phyloP scores from a whole-genome alignment of 139 green algal genomes.

The Raphidocelis subcapitata region DNA sequence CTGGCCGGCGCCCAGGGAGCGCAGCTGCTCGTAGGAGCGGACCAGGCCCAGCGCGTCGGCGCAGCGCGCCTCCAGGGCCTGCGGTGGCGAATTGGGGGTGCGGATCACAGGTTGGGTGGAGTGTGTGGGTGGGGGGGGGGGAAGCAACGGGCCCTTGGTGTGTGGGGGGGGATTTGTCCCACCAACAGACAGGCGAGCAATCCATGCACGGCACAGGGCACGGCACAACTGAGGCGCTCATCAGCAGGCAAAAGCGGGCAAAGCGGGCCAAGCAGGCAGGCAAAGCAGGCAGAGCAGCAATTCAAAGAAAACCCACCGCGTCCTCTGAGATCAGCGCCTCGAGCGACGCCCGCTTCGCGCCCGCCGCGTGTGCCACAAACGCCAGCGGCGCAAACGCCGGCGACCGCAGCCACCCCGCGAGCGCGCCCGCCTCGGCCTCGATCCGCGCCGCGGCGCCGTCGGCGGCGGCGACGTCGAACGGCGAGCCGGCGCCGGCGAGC shows the following conservation, averaged over 20 bases:
- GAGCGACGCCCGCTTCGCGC: neutral
- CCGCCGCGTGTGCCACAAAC: slow-evolving; percentile 26
- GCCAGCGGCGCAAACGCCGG: slow-evolving; percentile 41
- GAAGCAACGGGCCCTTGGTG: too few species aligned
- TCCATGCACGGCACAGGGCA: too few species aligned
- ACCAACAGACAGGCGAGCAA: too few species aligned
- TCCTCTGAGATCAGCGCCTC: neutral
- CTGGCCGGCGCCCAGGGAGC: too few species aligned
- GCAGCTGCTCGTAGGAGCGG: slow-evolving; percentile 15
- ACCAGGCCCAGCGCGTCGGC: slow-evolving; percentile 74
- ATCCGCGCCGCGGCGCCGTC: slow-evolving; percentile 38
- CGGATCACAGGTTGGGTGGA: neutral
- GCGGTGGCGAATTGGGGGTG: slow-evolving; percentile 29
- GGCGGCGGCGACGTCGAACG: slow-evolving; percentile 33
- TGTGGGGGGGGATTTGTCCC: too few species aligned
- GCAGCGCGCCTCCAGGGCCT: slow-evolving; percentile 61
- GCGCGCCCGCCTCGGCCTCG: slow-evolving; percentile 14
- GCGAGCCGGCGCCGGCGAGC: slow-evolving; percentile 45
- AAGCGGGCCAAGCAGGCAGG: too few species aligned
- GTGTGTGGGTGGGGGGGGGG: neutral
- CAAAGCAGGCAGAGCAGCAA: too few species aligned
- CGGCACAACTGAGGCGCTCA: too few species aligned
- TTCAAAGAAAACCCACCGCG: neutral
- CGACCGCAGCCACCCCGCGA: slow-evolving; percentile 41
- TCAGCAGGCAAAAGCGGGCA: too few species aligned